Percentiles rank a stretch among this genome's conserved stretches.
Conservation (phyloP, 2,329 filamentous ascomycete species). For the Botrytis byssoidea region DNA sequence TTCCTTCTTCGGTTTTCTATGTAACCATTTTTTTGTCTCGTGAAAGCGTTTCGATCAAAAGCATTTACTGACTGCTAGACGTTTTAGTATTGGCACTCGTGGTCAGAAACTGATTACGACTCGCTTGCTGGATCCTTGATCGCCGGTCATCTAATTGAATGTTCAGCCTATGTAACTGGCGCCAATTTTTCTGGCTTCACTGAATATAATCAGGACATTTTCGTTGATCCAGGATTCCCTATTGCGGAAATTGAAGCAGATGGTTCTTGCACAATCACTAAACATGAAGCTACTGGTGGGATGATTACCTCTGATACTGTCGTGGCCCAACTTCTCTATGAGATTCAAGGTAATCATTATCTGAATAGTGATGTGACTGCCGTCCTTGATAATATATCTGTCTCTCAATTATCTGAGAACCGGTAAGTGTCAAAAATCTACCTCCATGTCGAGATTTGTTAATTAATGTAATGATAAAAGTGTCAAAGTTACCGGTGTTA, state of each 20-base stretch:
- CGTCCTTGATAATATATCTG: not conserved
- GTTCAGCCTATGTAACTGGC: not conserved
- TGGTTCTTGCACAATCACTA: conserved; percentile 1
- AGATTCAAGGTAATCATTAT: not conserved
- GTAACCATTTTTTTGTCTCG: not conserved
- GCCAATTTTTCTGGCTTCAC: not conserved
- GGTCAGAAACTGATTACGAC: not conserved
- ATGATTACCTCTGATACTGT: not conserved
- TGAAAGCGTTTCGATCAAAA: not conserved
- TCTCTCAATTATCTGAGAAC: not conserved
- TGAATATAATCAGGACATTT: not conserved
- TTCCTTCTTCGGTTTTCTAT: not conserved
- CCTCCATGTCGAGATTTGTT: not conserved
- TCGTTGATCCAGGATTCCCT: not conserved
- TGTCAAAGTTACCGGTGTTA: not conserved
- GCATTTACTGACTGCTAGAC: not conserved
- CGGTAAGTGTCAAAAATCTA: not conserved
- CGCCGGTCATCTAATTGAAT: not conserved
- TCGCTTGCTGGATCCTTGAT: not conserved
- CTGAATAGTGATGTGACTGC: not conserved
- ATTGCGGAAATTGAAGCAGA: not conserved
- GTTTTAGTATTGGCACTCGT: not conserved
- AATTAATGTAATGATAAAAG: not conserved
- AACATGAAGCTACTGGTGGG: not conserved
- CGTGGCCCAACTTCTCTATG: not conserved